Base-by-base conservation (phyloP, 306 rosid species). In the Arachis hypogaea region DNA sequence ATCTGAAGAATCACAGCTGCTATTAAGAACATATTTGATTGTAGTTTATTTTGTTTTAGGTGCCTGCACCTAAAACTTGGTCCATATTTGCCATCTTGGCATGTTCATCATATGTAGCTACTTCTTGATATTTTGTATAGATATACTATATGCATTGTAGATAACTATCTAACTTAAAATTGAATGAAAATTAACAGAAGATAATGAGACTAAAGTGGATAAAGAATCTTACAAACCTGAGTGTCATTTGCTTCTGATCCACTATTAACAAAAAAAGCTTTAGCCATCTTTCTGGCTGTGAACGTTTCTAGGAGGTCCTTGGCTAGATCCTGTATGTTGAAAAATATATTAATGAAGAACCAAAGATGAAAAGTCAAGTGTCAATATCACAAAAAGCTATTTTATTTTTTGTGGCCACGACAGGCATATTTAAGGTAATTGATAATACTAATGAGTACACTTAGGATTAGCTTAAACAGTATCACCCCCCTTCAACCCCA, bases 231-330 rank as follows among this genome's bases (percentile, higher is more conserved):
- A 51, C 68, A 56, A 65, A 94, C 98, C 97, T 95, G 99, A 74
- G 99, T 81, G 77, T 95, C 99, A 74, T 95, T 95, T 81, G 99
- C 97, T 83, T 95, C 99, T 36, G 99, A 95, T 63, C 99, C 98
- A 68, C 98, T 92, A 73, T 92, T 92, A 60, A 86, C 86, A 68
- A 95, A 92, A 83, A 95, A 95, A 7, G 87, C 98, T 80, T 95
- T 95, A 1, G 68, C 96, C 99, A 94, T 94, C 79, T 90, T 87
- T 54, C 75, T 80, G 45, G 95, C 93, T 16, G 96, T 94, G 78
- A 95, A 95, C 11, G 55, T 72, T 73, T 90, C 96, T 77, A 87
- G 75, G 71, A 94, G 87, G 4, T 88, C 97, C 81, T 74, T 94
- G 65, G 99, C 98, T 85, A 94, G 84, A 69, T 88, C 98, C 99